Evolutionary conservation across 257 asterid species (phyloP).

Genomic region (Capsicum rhomboideum): DNA sequence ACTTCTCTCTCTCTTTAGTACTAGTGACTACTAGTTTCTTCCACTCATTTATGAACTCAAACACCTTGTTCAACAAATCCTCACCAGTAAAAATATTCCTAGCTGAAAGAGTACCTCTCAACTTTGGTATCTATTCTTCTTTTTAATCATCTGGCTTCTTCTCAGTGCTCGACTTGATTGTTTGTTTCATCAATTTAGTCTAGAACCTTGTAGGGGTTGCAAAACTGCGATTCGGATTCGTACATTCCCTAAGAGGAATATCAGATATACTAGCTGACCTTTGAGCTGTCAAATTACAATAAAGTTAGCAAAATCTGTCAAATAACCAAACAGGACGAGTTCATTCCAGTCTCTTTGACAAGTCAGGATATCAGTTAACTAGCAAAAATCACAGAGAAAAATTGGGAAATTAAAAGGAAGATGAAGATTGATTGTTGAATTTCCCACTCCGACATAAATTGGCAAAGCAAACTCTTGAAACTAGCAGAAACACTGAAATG

Average conservation of each 20-base stretch:
- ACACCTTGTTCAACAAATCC: constrained; percentile 61
- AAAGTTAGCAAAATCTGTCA: neutral
- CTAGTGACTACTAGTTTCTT: constrained; percentile 54
- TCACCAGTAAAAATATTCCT: constrained; percentile 82
- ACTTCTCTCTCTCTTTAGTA: constrained; percentile 38
- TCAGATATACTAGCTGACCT: constrained; percentile 58
- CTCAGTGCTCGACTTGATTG: constrained; percentile 54
- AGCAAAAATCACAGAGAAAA: neutral
- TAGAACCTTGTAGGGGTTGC: constrained; percentile 43
- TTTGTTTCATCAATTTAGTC: constrained; percentile 36
- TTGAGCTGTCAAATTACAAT: constrained; percentile 27
- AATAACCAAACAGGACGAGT: neutral
- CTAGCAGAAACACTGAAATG: neutral
- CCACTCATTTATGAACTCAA: constrained; percentile 83
- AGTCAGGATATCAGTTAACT: neutral
- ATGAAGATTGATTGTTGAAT: neutral
- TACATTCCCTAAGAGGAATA: constrained; percentile 43
- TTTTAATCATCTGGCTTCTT: constrained; percentile 31
- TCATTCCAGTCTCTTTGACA: neutral
- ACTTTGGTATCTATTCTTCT: constrained; percentile 44
- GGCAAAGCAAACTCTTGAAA: neutral
- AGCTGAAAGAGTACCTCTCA: constrained; percentile 76
- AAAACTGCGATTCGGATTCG: constrained; percentile 58
- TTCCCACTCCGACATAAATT: neutral
- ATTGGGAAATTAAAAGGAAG: neutral